A percentile compares a stretch with the other conserved stretches of the same genome.
phyloP scores from a whole-genome alignment of 495 filamentous ascomycete genomes.

The Hyphodiscus hymeniophilus region DNA sequence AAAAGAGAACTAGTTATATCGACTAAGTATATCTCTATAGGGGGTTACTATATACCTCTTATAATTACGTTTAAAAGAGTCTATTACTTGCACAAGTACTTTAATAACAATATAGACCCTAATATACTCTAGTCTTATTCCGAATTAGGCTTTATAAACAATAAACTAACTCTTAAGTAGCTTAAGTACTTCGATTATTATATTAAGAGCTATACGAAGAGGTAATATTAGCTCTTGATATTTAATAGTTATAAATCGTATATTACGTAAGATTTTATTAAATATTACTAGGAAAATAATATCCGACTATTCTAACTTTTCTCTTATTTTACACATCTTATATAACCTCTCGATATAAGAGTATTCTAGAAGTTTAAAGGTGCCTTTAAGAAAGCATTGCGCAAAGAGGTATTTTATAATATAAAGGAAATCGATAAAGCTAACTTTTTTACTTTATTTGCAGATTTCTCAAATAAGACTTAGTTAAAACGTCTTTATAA shows the following conservation, averaged over 20 bases:
- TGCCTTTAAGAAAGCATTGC: background rate
- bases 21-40: background rate
- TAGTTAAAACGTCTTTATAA: background rate
- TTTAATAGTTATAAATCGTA: background rate
- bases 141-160: background rate
- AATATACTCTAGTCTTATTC: background rate
- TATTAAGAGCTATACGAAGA: background rate
- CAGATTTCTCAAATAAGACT: background rate
- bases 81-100: background rate
- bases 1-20: background rate
- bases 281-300: background rate
- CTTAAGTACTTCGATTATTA: background rate
- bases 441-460: background rate
- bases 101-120: background rate
- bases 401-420: background rate
- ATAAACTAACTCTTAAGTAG: background rate
- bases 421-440: background rate
- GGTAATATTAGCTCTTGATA: background rate
- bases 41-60: background rate
- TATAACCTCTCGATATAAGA: background rate
- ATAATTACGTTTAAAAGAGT: background rate
- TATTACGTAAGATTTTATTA: background rate
- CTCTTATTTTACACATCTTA: background rate
- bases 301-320: background rate
- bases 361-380: background rate